Evolutionary conservation across 1,284 basidiomycete species (phyloP), one percentile per base, ranked within the genome.

Genomic region (Cerrena zonata): DNA sequence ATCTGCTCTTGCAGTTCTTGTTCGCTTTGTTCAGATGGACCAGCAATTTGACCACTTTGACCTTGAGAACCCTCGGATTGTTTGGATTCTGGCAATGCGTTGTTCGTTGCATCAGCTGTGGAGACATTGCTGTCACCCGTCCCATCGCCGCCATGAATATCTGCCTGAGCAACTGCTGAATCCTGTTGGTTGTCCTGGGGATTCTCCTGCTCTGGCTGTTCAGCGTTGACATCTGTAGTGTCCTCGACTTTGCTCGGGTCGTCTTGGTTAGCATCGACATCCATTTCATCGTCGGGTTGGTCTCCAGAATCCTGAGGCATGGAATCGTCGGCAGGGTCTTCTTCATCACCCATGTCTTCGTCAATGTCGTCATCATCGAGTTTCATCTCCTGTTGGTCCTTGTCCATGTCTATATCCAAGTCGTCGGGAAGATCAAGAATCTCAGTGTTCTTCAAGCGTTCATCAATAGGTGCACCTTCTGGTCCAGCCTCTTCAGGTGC

Each of bases 371-470:
- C 67, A 22, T 74, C 69, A 10, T 66, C 67, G 19, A 70, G 71
- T 23, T 48, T 40, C 30, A 13, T 26, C 46, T 67, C 57, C 50
- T 65, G 49, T 56, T 69, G 64, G 30, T 69, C 67, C 15, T 34
- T 34, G 19, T 70, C 71, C 41, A 69, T 70, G 36, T 72, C 70
- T 4, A 94, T 68, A 51, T 91, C 74, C 65, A 94, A 74, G 58
- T 92, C 84, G 36, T 93, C 90, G 0, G 92, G 92, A 13, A 94
- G 75, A 60, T 94, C 88, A 46, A 95, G 76, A 2, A 82, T 84
- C 48, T 93, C 77, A 4, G 83, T 84, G 59, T 94, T 88, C 21
- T 79, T 82, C 49, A 90, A 68, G 53, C 82, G 74, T 22, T 89
- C 78, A 56, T 90, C 84, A 66, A 89, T 78, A 2, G 87, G 80